Conservation (phyloP, 176 grass and related monocot genomes). For the Avena atlantica region DNA sequence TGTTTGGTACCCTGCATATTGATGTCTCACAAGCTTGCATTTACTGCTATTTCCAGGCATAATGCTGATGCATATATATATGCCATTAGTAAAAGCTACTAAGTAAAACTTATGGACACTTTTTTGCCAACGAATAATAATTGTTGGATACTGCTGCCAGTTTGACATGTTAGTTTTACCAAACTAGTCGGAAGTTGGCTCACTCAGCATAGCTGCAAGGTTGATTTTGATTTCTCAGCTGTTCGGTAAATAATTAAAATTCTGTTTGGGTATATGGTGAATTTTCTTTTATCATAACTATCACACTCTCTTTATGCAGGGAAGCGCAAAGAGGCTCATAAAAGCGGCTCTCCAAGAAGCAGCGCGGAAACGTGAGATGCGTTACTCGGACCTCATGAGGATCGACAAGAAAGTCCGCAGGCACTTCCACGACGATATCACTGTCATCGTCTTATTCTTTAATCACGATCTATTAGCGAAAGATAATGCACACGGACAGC, state of each 20-base stretch:
- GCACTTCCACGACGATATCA: constrained; percentile 98
- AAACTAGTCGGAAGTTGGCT: background rate
- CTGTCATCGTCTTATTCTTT: constrained; percentile 87
- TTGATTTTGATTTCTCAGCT: constrained; percentile 8
- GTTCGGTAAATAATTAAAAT: constrained; percentile 29
- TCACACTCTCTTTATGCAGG: constrained; percentile 47
- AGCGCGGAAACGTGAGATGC: constrained; percentile 92
- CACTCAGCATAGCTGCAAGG: constrained; percentile 4
- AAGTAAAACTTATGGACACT: background rate
- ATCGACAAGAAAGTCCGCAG: constrained; percentile 98
- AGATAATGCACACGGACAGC: constrained; percentile 47
- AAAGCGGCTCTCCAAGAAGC: constrained; percentile 97
- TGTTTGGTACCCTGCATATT: constrained; percentile 28
- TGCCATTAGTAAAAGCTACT: background rate
- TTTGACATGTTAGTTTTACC: constrained; percentile 27
- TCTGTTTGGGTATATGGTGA: background rate
- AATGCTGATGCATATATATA: constrained; percentile 10
- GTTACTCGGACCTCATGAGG: constrained; percentile 89
- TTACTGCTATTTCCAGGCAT: background rate
- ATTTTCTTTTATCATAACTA: constrained; percentile 29
- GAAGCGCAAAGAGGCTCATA: constrained; percentile 90
- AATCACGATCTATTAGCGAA: constrained; percentile 67
- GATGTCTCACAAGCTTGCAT: constrained; percentile 22
- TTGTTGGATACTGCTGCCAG: background rate
- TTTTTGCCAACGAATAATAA: background rate